These are phyloP conservation scores for Chlorella vulgaris DNA, from an alignment of 139 green algal genomes.

Conservation along the genomic window DNA sequence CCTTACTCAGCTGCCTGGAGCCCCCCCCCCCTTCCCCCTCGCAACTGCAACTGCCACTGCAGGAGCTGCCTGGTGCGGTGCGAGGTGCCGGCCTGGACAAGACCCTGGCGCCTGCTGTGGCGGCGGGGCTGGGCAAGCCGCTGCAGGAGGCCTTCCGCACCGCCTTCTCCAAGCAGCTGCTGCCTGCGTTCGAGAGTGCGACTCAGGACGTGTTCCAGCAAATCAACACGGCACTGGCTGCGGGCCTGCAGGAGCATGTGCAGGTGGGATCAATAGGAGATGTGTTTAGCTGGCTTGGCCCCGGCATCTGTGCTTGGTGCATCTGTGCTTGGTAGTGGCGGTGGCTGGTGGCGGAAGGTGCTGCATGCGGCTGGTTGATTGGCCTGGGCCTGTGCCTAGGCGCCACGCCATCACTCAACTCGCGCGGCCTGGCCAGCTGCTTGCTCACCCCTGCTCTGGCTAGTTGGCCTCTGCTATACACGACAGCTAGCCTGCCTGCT, in stretches of 20 bases:
- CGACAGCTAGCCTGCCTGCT: too few species aligned
- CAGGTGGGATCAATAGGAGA: slow-evolving; percentile 22
- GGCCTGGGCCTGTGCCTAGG: too few species aligned
- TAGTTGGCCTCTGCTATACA: too few species aligned
- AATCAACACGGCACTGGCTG: slow-evolving; percentile 68
- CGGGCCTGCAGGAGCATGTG: slow-evolving; percentile 71
- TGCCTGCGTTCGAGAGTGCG: slow-evolving; percentile 80
- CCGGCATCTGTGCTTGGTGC: background rate
- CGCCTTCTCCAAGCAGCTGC: slow-evolving; percentile 57
- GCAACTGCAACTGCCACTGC: background rate
- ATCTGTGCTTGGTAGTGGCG: background rate
- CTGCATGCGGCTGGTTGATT: too few species aligned
- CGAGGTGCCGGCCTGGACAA: slow-evolving; percentile 15
- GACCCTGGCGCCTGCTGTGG: slow-evolving; percentile 51
- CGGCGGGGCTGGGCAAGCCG: slow-evolving; percentile 43
- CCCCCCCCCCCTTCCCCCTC: background rate
- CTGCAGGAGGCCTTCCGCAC: slow-evolving; percentile 63
- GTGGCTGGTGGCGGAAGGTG: background rate
- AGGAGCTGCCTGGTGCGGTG: slow-evolving; percentile 35
- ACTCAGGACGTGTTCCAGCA: slow-evolving; percentile 67
- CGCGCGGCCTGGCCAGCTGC: too few species aligned
- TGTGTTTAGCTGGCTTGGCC: background rate
- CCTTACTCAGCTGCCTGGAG: too few species aligned
- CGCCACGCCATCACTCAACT: too few species aligned
- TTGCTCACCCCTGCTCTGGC: too few species aligned